These are phyloP conservation scores for Gigaspora rosea DNA, from an alignment of 192 early-diverging fungal genomes.

Conservation along the genomic window DNA sequence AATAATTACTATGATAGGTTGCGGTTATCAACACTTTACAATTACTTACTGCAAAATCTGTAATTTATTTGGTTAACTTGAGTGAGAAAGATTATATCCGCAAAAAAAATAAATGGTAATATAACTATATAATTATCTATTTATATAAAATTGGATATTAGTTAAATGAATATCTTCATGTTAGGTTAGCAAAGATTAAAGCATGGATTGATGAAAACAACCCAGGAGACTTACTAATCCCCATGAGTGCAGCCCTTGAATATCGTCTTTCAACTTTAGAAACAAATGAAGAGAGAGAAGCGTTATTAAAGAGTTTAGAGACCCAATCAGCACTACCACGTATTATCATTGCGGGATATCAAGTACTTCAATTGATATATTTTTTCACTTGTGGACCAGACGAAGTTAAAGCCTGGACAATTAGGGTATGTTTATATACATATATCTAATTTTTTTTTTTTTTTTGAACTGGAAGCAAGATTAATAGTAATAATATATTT, in stretches of 20 bases:
- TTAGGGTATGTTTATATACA: conserved; percentile 40
- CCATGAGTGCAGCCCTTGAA: conserved; percentile 87
- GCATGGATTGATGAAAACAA: conserved; percentile 91
- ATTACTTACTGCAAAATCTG: conserved; percentile 95
- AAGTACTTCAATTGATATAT: conserved; percentile 84
- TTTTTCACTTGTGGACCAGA: conserved; percentile 92
- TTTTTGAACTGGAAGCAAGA: neutral
- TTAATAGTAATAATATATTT: neutral
- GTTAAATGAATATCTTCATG: neutral
- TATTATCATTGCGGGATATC: conserved; percentile 92
- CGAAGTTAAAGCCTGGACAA: conserved; percentile 94
- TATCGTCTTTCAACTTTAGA: conserved; percentile 33
- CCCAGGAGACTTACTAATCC: conserved; percentile 87
- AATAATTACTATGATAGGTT: conserved; percentile 30
- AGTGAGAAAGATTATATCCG: conserved; percentile 85
- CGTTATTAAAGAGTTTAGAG: conserved; percentile 66
- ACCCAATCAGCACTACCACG: conserved; percentile 78
- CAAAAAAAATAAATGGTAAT: conserved; percentile 91
- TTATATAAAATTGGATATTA: conserved; percentile 4
- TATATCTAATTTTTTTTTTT: no score
- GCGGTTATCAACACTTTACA: conserved; percentile 85
- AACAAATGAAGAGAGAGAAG: conserved; percentile 56
- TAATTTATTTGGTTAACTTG: conserved; percentile 93
- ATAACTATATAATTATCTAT: neutral
- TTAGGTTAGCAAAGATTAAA: conserved; percentile 82